A percentile compares a stretch with the other conserved stretches of the same genome.
These are phyloP conservation scores for Tulasnella sp. DNA, from an alignment of 768 basidiomycete genomes.

Conservation along the genomic window DNA sequence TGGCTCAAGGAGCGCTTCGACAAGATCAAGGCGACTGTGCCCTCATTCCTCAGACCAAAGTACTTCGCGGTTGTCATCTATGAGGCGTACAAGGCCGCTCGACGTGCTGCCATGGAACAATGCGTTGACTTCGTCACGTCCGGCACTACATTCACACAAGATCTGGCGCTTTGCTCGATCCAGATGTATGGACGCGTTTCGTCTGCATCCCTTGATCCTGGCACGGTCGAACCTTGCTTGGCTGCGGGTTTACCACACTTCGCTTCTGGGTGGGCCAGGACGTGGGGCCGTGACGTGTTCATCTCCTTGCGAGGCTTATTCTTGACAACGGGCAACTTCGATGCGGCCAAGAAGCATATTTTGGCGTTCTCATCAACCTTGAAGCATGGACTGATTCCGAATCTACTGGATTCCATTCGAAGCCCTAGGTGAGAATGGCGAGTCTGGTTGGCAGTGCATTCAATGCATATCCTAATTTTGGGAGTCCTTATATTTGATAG, in stretches of 20 bases:
- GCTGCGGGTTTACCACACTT: slow-evolving; percentile 97
- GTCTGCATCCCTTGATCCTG: slow-evolving; percentile 80
- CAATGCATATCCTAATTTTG: neutral
- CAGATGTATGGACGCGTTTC: slow-evolving; percentile 88
- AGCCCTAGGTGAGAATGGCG: slow-evolving; percentile 50
- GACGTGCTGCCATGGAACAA: slow-evolving; percentile 72
- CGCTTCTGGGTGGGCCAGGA: slow-evolving; percentile 83
- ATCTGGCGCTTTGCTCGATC: slow-evolving; percentile 71
- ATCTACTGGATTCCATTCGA: slow-evolving; percentile 80
- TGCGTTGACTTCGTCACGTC: slow-evolving; percentile 74
- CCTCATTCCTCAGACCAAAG: slow-evolving; percentile 87
- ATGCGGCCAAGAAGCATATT: slow-evolving; percentile 79
- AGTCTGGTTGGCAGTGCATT: neutral
- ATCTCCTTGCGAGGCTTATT: slow-evolving; percentile 90
- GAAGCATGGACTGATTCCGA: slow-evolving; percentile 94
- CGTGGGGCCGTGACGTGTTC: slow-evolving; percentile 93
- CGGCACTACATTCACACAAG: slow-evolving; percentile 83
- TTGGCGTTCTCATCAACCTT: slow-evolving; percentile 84
- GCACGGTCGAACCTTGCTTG: slow-evolving; percentile 58
- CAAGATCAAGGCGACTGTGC: slow-evolving; percentile 55
- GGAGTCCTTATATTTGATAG: slow-evolving; percentile 28
- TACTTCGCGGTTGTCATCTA: slow-evolving; percentile 90
- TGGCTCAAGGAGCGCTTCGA: slow-evolving; percentile 91
- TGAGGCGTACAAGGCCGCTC: slow-evolving; percentile 85
- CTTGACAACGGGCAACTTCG: slow-evolving; percentile 82